phyloP scores from a whole-genome alignment of 352 stramenopile species.

The Globisporangium orthogonon region DNA sequence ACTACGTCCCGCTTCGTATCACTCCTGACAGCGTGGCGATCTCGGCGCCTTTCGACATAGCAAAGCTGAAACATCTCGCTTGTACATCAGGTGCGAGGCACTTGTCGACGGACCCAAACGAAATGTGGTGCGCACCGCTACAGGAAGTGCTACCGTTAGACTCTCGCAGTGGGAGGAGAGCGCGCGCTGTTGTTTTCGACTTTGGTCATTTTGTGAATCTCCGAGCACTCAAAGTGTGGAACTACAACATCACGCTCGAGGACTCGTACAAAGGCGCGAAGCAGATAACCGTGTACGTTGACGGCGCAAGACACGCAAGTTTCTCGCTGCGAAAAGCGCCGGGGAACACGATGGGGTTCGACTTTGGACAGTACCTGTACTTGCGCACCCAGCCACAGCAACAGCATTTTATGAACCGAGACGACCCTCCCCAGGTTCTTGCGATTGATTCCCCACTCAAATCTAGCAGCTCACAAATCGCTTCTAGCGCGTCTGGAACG shows the following conservation, averaged over 20 bases:
- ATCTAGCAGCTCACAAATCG: neutral
- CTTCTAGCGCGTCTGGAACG: too few species aligned
- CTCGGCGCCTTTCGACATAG: slow-evolving; percentile 26
- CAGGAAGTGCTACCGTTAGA: slow-evolving; percentile 29
- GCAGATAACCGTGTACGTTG: slow-evolving; percentile 43
- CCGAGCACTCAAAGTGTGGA: slow-evolving; percentile 64
- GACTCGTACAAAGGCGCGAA: slow-evolving; percentile 77
- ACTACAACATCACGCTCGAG: slow-evolving; percentile 73
- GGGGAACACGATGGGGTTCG: slow-evolving; percentile 68
- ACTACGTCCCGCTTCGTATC: slow-evolving; percentile 35
- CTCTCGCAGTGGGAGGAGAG: slow-evolving; percentile 7
- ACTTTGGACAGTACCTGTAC: slow-evolving; percentile 82
- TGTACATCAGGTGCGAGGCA: slow-evolving; percentile 33
- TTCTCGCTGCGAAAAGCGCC: slow-evolving; percentile 77
- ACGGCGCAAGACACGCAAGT: slow-evolving; percentile 33
- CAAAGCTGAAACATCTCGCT: slow-evolving; percentile 32
- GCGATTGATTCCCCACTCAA: slow-evolving; percentile 12
- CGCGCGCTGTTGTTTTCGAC: slow-evolving; percentile 36
- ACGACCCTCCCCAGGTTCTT: slow-evolving; percentile 7
- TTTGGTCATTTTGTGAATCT: slow-evolving; percentile 40
- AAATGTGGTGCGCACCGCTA: slow-evolving; percentile 64
- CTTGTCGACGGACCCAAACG: slow-evolving; percentile 30
- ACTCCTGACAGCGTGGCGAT: slow-evolving; percentile 20
- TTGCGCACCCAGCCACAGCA: slow-evolving; percentile 19
- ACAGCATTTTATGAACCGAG: neutral